These are phyloP conservation scores for Poronia punctata DNA, from an alignment of 495 filamentous ascomycete genomes.

Conservation along the genomic window DNA sequence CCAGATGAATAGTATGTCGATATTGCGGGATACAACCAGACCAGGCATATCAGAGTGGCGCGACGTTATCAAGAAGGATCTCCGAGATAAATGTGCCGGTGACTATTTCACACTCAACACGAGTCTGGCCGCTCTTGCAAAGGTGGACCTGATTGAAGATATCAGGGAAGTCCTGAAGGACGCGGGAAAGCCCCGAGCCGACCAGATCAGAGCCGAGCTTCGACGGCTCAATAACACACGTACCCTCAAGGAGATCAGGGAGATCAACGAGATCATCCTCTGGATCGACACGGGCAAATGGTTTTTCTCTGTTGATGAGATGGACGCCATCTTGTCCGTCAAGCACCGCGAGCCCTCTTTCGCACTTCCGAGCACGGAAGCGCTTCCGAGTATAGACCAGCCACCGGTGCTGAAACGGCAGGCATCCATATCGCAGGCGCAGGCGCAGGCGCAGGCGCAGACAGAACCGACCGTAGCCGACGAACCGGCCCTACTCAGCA, in stretches of 20 bases:
- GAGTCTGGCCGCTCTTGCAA: conserved; percentile 29
- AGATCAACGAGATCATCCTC: conserved; percentile 35
- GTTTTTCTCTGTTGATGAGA: conserved; percentile 16
- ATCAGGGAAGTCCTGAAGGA: conserved; percentile 30
- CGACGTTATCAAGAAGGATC: conserved; percentile 22
- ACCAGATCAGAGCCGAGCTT: conserved; percentile 31
- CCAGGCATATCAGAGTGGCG: conserved; percentile 26
- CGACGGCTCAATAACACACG: conserved; percentile 28
- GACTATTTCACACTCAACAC: conserved; percentile 34
- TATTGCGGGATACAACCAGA: conserved; percentile 16
- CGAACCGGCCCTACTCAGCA: conserved; percentile 4
- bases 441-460: conserved; percentile 4
- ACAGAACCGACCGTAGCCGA: conserved; percentile 7
- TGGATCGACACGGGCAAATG: conserved; percentile 31
- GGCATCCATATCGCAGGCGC: conserved; percentile 1
- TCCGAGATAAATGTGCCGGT: conserved; percentile 27
- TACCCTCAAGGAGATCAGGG: conserved; percentile 30
- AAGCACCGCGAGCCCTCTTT: conserved; percentile 11
- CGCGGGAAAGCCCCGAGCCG: conserved; percentile 27
- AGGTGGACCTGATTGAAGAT: conserved; percentile 31
- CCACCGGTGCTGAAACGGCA: conserved; percentile 1
- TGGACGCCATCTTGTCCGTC: conserved; percentile 22
- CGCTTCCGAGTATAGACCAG: conserved; percentile 5
- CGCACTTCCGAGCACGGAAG: background rate
- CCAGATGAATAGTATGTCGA: conserved; percentile 24